A percentile compares a stretch with the other conserved stretches of the same genome.
Conservation (phyloP, 2,329 filamentous ascomycete genomes). For the Penicillium sp. region DNA sequence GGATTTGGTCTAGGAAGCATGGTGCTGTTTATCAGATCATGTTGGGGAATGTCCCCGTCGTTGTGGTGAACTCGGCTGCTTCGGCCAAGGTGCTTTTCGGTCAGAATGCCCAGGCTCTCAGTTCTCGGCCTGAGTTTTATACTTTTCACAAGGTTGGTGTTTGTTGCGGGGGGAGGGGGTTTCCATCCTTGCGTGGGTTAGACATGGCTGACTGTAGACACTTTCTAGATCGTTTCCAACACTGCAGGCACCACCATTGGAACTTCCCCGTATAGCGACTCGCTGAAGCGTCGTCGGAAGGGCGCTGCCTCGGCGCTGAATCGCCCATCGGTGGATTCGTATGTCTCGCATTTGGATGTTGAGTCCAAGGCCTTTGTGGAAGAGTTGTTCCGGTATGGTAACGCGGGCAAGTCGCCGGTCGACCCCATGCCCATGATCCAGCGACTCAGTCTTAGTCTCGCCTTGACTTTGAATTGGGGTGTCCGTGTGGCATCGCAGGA, state of each 20-base stretch:
- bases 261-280: constrained; percentile 69
- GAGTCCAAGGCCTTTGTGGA: constrained; percentile 67
- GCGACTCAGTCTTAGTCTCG: constrained; percentile 64
- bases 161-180: too few relatives aligned
- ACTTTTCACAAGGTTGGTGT: constrained; percentile 62
- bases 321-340: constrained; percentile 66
- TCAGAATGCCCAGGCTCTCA: constrained; percentile 58
- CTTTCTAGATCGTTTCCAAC: constrained; percentile 63
- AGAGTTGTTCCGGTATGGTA: constrained; percentile 63
- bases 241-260: constrained; percentile 71
- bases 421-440: constrained; percentile 73
- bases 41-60: constrained; percentile 60
- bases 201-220: neutral
- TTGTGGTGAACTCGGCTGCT: constrained; percentile 61
- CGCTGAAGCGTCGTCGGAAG: constrained; percentile 66
- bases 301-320: constrained; percentile 69
- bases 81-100: constrained; percentile 58
- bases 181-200: too few relatives aligned
- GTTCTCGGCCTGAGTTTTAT: constrained; percentile 62
- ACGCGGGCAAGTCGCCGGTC: constrained; percentile 57
- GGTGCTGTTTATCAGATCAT: constrained; percentile 62
- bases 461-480: constrained; percentile 70
- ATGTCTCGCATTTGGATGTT: constrained; percentile 65
- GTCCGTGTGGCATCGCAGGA: constrained; percentile 63
- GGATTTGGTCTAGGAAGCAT: constrained; percentile 56